These are phyloP conservation scores for Malus asiatica DNA, from an alignment of 306 rosid genomes.

Conservation along the genomic window DNA sequence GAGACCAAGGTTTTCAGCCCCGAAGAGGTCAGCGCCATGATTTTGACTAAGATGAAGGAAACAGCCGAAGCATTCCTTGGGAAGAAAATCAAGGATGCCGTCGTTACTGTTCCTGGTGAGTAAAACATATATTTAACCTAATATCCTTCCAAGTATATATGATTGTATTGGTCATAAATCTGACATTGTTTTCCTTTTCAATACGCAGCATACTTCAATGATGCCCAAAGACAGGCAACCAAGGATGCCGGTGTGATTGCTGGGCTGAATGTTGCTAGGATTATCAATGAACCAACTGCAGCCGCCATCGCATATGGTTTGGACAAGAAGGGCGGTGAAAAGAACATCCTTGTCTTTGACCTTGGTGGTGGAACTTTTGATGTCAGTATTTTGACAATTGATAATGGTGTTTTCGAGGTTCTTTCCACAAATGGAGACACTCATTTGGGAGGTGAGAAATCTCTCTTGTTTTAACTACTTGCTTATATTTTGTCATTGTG, in stretches of 20 bases:
- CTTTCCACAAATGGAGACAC: constrained; percentile 96
- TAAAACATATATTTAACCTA: neutral
- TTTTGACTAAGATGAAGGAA: constrained; percentile 88
- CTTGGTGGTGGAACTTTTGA: constrained; percentile 99
- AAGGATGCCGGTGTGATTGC: constrained; percentile 97
- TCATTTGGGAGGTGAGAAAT: constrained; percentile 84
- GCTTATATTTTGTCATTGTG: neutral
- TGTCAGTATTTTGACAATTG: constrained; percentile 98
- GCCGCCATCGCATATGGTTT: constrained; percentile 97
- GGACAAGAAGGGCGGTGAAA: constrained; percentile 98
- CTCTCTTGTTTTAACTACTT: neutral
- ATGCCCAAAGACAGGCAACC: constrained; percentile 99
- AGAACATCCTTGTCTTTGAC: constrained; percentile 95
- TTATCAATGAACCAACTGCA: constrained; percentile 95
- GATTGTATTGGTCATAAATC: neutral
- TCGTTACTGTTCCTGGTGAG: constrained; percentile 92
- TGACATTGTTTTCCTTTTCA: constrained; percentile 5
- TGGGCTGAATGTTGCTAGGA: constrained; percentile 94
- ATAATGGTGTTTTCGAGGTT: constrained; percentile 95
- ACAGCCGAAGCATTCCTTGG: constrained; percentile 97
- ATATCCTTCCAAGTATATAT: neutral
- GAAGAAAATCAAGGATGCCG: constrained; percentile 81
- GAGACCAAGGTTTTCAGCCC: constrained; percentile 97
- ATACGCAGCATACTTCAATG: constrained; percentile 84
- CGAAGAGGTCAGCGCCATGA: constrained; percentile 92